Conservation (phyloP, 2,329 filamentous ascomycete species). For the Trichophyton rubrum region DNA sequence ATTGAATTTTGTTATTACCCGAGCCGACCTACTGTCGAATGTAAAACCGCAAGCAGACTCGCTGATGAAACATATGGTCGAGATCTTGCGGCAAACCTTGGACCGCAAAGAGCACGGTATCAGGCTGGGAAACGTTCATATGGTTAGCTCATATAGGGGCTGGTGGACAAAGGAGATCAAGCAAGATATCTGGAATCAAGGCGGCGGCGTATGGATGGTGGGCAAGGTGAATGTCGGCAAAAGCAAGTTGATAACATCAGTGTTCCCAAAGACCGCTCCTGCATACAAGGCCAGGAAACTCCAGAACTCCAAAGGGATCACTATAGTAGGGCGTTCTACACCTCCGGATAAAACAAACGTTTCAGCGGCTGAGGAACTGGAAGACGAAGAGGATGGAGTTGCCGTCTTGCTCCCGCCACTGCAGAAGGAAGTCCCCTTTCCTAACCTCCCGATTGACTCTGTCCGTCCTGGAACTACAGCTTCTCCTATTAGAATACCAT, state of each 20-base stretch:
- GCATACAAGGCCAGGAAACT: conserved; percentile 8
- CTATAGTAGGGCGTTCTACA: conserved; percentile 1
- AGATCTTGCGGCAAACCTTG: conserved; percentile 64
- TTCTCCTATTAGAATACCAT: conserved; percentile 85
- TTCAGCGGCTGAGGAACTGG: neutral
- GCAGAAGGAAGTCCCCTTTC: conserved; percentile 60
- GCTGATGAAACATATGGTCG: conserved; percentile 72
- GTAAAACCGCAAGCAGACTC: conserved; percentile 71
- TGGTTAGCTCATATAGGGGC: conserved; percentile 69
- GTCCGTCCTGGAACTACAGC: conserved; percentile 85
- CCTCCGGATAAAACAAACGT: neutral
- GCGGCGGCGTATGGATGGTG: conserved; percentile 86
- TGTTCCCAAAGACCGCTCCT: conserved; percentile 62
- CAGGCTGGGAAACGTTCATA: conserved; percentile 76
- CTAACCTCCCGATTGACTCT: conserved; percentile 75
- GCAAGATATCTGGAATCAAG: conserved; percentile 70
- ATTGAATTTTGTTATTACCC: conserved; percentile 81
- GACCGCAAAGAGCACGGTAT: conserved; percentile 54
- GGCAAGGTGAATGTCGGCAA: conserved; percentile 99
- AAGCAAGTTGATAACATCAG: conserved; percentile 73
- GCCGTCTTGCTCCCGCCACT: conserved; percentile 52
- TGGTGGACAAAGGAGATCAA: conserved; percentile 90
- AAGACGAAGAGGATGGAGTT: conserved; percentile 13
- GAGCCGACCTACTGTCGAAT: conserved; percentile 74
- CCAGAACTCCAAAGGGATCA: neutral